Percentiles rank a stretch among this genome's conserved stretches.
Evolutionary conservation across 1,139 yeast species (phyloP).

Genomic region (Pichia sp.): DNA sequence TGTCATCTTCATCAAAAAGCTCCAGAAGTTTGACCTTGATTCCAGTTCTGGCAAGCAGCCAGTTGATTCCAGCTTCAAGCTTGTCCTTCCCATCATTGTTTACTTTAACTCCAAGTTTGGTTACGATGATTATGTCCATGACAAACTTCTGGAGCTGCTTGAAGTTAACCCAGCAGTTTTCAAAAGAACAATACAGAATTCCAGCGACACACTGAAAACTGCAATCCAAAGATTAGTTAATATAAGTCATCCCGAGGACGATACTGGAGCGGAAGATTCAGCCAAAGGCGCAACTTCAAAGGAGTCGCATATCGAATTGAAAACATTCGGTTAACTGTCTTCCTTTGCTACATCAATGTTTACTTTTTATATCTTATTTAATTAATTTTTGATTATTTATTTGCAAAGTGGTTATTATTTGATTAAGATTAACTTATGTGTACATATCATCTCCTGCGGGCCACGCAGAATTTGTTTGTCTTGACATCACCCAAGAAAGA

Average conservation of each 20-base stretch:
- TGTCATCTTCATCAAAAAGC: constrained; percentile 38
- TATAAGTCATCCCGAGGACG: not conserved
- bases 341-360: no score
- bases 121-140: constrained; percentile 44
- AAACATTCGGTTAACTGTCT: constrained; percentile 25
- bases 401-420: not conserved
- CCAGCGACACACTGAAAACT: constrained; percentile 37
- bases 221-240: constrained; percentile 38
- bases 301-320: constrained; percentile 28
- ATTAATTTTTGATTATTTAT: not conserved
- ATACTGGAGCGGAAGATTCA: not conserved
- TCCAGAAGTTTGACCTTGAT: not conserved
- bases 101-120: constrained; percentile 34
- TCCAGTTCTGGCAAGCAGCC: constrained; percentile 25
- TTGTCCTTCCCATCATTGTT: constrained; percentile 50
- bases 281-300: not conserved
- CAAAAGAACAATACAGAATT: constrained; percentile 35
- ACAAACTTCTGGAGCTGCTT: constrained; percentile 50
- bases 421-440: not conserved
- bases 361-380: not conserved
- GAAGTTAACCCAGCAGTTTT: constrained; percentile 48
- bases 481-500: constrained; percentile 8
- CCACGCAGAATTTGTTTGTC: constrained; percentile 19
- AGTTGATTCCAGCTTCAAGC: constrained; percentile 36
- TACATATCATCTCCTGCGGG: constrained; percentile 11